phyloP scores from a whole-genome alignment of 179 eudicot genomes.

The Monotropa hypopitys region DNA sequence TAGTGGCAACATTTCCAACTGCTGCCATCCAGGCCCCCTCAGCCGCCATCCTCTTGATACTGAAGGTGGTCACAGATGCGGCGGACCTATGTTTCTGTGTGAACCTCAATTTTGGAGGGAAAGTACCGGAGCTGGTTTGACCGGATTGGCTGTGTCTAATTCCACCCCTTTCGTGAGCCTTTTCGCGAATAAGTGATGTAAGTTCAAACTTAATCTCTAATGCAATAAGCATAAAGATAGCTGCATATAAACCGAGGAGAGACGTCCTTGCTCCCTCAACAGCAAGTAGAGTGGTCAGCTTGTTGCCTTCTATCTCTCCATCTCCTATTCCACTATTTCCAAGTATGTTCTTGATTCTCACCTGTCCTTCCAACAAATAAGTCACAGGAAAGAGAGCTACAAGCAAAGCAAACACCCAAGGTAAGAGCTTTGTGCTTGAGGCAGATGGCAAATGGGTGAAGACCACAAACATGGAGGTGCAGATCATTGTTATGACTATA shows the following conservation, averaged over 20 bases:
- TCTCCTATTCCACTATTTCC: constrained; percentile 40
- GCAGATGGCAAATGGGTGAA: constrained; percentile 96
- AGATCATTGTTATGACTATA: constrained; percentile 75
- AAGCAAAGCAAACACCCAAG: constrained; percentile 94
- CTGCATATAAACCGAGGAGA: constrained; percentile 88
- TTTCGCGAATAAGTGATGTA: constrained; percentile 69
- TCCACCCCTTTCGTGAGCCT: constrained; percentile 56
- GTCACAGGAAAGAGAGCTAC: constrained; percentile 98
- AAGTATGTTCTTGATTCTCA: constrained; percentile 51
- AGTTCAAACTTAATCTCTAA: constrained; percentile 85
- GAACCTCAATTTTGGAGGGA: constrained; percentile 74
- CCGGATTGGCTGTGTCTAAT: constrained; percentile 50
- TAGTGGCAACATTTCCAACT: constrained; percentile 91
- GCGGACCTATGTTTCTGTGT: constrained; percentile 85
- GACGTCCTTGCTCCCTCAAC: constrained; percentile 97
- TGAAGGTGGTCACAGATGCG: constrained; percentile 56
- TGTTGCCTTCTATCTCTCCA: constrained; percentile 53
- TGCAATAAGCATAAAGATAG: constrained; percentile 93
- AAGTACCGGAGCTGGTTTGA: constrained; percentile 38
- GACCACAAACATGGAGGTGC: constrained; percentile 65
- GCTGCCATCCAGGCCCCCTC: constrained; percentile 99
- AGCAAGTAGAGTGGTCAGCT: constrained; percentile 56
- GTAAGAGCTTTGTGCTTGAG: constrained; percentile 75
- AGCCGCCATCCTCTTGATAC: constrained; percentile 74
- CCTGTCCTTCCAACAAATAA: constrained; percentile 80